Evolutionary conservation across 2,329 filamentous ascomycete species (phyloP), one percentile per base, ranked within the genome.

Genomic region (Chrysoporthe puriensis): DNA sequence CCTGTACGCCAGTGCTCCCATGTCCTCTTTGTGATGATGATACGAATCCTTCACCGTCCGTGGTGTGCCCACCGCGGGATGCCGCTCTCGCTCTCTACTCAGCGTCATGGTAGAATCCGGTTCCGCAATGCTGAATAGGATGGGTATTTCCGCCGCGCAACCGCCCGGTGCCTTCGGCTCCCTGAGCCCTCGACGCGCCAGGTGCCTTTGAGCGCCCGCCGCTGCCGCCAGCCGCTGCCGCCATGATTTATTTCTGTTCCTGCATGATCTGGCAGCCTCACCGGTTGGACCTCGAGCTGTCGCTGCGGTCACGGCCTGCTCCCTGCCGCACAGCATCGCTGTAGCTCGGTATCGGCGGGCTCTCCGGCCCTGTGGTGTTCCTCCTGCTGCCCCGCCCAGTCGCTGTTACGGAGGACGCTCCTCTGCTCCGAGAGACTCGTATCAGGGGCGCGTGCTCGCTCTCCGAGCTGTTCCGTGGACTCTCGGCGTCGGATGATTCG

Each of bases 321-420:
- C 85, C 85, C 71, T 87, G 83, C 66, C 81, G 80, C 54, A 94
- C 84, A 1, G 92, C 93, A 69, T 92, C 92, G 76, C 89, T 92
- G 76, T 96, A 96, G 73, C 88, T 94, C 2, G 93, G 93, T 71
- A 96, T 94, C 0, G 93, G 92, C 34, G 92, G 90, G 40, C 80
- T 78, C 32, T 72, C 74, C 26, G 77, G 75, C 44, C 76, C 76
- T 42, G 67, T 63, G 42, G 60, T 68, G 54, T 66, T 70, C 69
- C 69, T 74, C 71, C 18, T 74, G 62, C 18, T 74, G 62, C 40
- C 72, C 57, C 62, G 76, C 69, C 73, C 63, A 54, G 72, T 70
- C 14, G 76, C 66, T 0, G 83, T 82, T 0, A 81, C 79, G 71
- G 84, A 75, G 1, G 87, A 87, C 58, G 77, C 79, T 3, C 82